Base-by-base conservation (phyloP, 192 early-diverging fungal species). In the Coemansia aciculifera region DNA sequence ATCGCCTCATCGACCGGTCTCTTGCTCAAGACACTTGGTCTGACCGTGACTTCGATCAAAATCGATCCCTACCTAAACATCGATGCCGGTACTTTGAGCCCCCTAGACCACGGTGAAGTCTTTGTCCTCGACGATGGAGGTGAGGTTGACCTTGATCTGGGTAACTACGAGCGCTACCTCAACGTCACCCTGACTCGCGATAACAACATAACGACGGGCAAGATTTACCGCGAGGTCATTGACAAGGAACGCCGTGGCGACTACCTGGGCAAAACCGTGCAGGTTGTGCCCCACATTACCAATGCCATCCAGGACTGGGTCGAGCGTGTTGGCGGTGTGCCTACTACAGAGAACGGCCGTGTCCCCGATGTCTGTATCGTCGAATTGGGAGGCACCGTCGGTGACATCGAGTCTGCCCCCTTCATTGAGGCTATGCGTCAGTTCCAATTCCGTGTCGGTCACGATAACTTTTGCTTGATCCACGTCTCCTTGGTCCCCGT, bases 31-130 rank as follows among this genome's bases (percentile, higher is more conserved):
- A 93, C 94, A 3, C 84, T 91, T 43, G 97, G 95, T 23, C 87
- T 98, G 63, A 86, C 85, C 40, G 97, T 99, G 32, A 98, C 96
- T 59, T 91, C 96, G 64, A 98, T 99, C 87, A 99, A 99, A 80
- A 99, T 99, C 76, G 97, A 99, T 74, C 97, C 97, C 32, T 99
- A 99, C 85, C 87, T 99, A 60, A 99, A 98, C 88, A 97, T 99
- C 71, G 97, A 99, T 75, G 97, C 97, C 62, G 97, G 97, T 71
- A 93, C 94, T 23, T 87, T 99, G 86, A 94, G 87, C 68, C 97
- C 97, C 23, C 85, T 99, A 67, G 97, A 99, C 83, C 97, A 99
- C 84, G 97, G 96, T 62, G 97, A 99, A 73, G 96, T 99, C 37
- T 99, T 98, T 86, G 97, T 99, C 8, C 85, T 99, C 51, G 90